Conservation (phyloP, 2,329 filamentous ascomycete species). For the Colletotrichum viniferum region DNA sequence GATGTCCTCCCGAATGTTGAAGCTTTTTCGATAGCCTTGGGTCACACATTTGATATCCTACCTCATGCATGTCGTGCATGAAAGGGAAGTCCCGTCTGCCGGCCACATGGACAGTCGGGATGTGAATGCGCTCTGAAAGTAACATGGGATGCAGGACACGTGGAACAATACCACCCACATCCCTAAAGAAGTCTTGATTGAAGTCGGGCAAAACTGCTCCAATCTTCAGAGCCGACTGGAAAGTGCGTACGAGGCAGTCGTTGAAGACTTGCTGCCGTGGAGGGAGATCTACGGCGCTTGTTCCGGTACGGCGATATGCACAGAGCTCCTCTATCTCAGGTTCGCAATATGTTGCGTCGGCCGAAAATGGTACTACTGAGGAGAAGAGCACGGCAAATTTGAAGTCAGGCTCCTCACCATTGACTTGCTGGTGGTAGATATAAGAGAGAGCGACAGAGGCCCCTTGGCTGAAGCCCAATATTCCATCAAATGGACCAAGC, state of each 20-base stretch:
- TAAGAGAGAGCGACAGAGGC: constrained; percentile 13
- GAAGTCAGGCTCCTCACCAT: constrained; percentile 1
- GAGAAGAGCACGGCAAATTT: constrained; percentile 14
- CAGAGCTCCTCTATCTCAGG: constrained; percentile 1
- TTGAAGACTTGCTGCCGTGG: constrained; percentile 7
- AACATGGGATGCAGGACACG: constrained; percentile 1
- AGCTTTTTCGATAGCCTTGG: constrained; percentile 2
- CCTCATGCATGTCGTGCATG: constrained; percentile 18
- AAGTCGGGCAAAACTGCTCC: background rate
- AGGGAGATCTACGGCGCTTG: background rate
- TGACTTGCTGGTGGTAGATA: constrained; percentile 2
- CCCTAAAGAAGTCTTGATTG: constrained; percentile 8
- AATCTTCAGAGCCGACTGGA: constrained; percentile 8
- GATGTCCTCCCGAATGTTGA: constrained; percentile 8
- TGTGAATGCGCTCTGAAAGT: constrained; percentile 1
- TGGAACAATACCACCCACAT: background rate
- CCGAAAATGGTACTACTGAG: constrained; percentile 3
- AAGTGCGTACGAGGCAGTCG: background rate
- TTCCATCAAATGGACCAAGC: constrained; percentile 25
- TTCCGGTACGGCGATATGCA: background rate
- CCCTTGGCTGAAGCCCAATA: constrained; percentile 26
- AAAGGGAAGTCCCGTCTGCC: constrained; percentile 11
- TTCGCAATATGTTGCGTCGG: background rate
- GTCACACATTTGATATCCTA: constrained; percentile 8
- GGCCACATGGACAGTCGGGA: constrained; percentile 14